Base-by-base conservation (phyloP, 345 rosid genomes). In the Gossypium australe region DNA sequence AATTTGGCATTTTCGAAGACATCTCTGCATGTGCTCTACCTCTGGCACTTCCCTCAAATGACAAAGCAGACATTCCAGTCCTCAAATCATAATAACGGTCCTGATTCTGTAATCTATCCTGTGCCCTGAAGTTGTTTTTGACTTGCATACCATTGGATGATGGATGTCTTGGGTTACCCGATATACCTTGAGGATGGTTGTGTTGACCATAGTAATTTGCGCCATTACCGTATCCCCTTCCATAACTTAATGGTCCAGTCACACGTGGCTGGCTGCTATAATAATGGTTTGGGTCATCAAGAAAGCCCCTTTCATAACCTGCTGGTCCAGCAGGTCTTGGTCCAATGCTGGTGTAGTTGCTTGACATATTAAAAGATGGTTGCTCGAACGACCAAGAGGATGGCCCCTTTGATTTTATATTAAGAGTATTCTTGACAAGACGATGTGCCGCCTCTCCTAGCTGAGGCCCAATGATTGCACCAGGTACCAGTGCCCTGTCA, bases 371-470 rank as follows among this genome's bases (percentile, higher is more conserved):
- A 3, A 77, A 84, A 76, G 75, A 57, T n/a, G 80, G 85, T 49
- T 84, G 92, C 76, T 87, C 97, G 43, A 78, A 63, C 51, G 75
- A 53, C 71, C 87, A 86, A 64, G 84, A 78, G 24, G 87, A 80
- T 10, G 90, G 82, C 53, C 91, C 86, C 80, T 82, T 85, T 24
- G 88, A 48, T 85, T 85, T 92, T 71, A 90, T 79, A 80, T 92
- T 96, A 65, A 96, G 98, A 1, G 95, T 86, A 80, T 86, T 96
- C 87, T 85, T 96, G 76, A 96, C 90, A 67, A 96, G 98, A 74
- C 99, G 98, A 81, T 93, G 97, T 77, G 97, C 98, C 70, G 97
- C 97, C 82, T 92, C 97, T 78, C 97, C 98, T 79, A 96, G 83
- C 45, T 78, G 13, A 60, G 82, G 87, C 27, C 99, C 97, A 7